A percentile compares a stretch with the other conserved stretches of the same genome.
phyloP scores from a whole-genome alignment of 1,284 basidiomycete species.

The Leccinum colubrinum region DNA sequence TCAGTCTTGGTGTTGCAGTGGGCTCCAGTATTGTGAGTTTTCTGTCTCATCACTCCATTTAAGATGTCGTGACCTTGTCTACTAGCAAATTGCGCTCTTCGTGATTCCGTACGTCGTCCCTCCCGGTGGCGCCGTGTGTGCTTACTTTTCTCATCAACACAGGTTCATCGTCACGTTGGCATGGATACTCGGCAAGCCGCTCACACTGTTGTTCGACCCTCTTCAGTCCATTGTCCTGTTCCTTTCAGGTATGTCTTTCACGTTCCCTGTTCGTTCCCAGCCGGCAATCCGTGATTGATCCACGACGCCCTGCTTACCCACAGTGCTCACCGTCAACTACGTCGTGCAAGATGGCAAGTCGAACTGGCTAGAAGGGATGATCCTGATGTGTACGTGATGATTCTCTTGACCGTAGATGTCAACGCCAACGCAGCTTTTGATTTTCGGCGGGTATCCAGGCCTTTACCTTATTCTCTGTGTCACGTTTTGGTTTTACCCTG shows the following conservation, averaged over 20 bases:
- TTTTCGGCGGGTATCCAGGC: conserved; percentile 31
- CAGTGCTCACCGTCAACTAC: conserved; percentile 74
- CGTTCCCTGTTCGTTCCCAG: neutral
- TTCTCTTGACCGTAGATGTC: neutral
- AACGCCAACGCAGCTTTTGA: neutral
- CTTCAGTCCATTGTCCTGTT: conserved; percentile 70
- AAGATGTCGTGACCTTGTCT: conserved; percentile 7
- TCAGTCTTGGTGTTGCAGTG: conserved; percentile 83
- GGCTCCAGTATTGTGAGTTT: conserved; percentile 80
- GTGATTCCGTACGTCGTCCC: conserved; percentile 70
- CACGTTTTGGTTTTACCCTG: conserved; percentile 43
- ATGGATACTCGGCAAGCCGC: conserved; percentile 69
- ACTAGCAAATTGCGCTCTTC: conserved; percentile 85
- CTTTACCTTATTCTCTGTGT: conserved; percentile 37
- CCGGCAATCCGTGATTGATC: neutral
- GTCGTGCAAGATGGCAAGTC: conserved; percentile 81
- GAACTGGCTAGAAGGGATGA: conserved; percentile 78
- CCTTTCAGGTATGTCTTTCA: conserved; percentile 38
- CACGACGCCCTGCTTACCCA: neutral
- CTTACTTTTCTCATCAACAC: conserved; percentile 44
- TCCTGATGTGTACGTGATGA: conserved; percentile 56
- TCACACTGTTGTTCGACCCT: conserved; percentile 79
- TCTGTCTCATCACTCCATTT: conserved; percentile 1
- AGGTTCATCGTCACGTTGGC: conserved; percentile 63
- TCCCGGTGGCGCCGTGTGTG: conserved; percentile 51